These are phyloP conservation scores for Esteya vermicola DNA, from an alignment of 2,329 filamentous ascomycete genomes.

Conservation along the genomic window DNA sequence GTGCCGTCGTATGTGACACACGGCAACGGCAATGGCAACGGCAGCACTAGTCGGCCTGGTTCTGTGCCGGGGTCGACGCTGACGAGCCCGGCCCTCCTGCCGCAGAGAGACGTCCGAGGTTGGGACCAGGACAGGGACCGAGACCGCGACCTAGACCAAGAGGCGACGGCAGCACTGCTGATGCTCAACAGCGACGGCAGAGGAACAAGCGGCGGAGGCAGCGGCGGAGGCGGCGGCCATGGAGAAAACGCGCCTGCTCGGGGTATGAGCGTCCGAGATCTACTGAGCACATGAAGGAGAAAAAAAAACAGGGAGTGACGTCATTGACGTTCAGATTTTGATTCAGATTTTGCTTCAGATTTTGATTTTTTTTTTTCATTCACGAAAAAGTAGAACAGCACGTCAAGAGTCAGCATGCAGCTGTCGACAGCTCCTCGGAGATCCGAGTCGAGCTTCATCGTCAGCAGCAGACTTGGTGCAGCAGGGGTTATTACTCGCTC, in stretches of 20 bases:
- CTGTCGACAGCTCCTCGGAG: too few species aligned
- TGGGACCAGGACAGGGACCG: too few species aligned
- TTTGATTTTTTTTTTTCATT: too few species aligned
- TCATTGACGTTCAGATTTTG: background rate
- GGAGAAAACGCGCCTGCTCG: constrained; percentile 17
- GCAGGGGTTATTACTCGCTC: too few species aligned
- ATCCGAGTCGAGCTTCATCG: too few species aligned
- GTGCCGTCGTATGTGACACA: constrained; percentile 25
- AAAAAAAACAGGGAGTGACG: too few species aligned
- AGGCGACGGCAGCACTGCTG: constrained; percentile 71
- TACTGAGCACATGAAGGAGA: constrained; percentile 33
- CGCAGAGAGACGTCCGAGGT: constrained; percentile 41
- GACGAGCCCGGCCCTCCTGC: constrained; percentile 42
- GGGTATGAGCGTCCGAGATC: constrained; percentile 39
- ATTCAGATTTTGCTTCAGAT: too few species aligned
- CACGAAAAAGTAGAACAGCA: too few species aligned
- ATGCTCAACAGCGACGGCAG: constrained; percentile 77
- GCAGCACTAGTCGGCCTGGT: background rate
- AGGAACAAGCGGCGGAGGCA: constrained; percentile 17
- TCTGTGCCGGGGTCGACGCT: constrained; percentile 35
- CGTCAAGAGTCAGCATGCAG: too few species aligned
- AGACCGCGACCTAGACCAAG: too few species aligned
- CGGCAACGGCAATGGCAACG: constrained; percentile 11
- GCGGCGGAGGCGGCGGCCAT: constrained; percentile 6
- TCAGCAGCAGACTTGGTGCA: too few species aligned